Conservation (phyloP, 2,329 filamentous ascomycete species). For the Monilinia vaccinii-corymbosi region DNA sequence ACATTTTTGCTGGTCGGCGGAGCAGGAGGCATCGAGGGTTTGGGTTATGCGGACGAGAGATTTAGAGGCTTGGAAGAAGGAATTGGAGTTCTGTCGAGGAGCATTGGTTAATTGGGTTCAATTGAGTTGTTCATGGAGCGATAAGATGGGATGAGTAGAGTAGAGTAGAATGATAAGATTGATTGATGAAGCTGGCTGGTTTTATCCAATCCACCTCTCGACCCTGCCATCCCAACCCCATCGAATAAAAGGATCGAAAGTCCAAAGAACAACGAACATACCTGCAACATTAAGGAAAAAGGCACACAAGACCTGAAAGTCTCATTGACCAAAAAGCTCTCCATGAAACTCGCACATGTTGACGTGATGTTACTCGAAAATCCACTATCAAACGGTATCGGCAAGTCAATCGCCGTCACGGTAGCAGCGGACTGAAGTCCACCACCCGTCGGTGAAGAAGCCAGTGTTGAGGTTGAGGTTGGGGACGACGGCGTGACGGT, state of each 20-base stretch:
- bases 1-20: slow-evolving; percentile 57
- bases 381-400: slow-evolving; percentile 58
- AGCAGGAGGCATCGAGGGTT: slow-evolving; percentile 71
- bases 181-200: neutral
- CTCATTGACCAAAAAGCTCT: slow-evolving; percentile 22
- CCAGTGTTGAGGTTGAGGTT: slow-evolving; percentile 7
- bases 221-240: too few species aligned
- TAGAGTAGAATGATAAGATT: too few species aligned
- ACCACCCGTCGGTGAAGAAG: slow-evolving; percentile 14
- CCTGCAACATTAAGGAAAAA: slow-evolving; percentile 74
- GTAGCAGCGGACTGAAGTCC: slow-evolving; percentile 16
- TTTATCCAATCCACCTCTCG: too few species aligned
- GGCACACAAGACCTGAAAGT: slow-evolving; percentile 56
- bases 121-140: neutral
- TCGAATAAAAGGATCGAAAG: neutral
- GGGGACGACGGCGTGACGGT: slow-evolving; percentile 1
- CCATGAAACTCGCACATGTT: slow-evolving; percentile 26
- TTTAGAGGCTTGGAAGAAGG: slow-evolving; percentile 73
- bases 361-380: slow-evolving; percentile 52
- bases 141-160: neutral
- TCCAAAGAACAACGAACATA: slow-evolving; percentile 32
- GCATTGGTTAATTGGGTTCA: slow-evolving; percentile 38
- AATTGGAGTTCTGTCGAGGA: slow-evolving; percentile 57
- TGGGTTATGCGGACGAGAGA: slow-evolving; percentile 64
- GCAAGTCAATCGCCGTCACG: slow-evolving; percentile 37